Base-by-base conservation (phyloP, 768 basidiomycete species). In the Lactifluus volemus region DNA sequence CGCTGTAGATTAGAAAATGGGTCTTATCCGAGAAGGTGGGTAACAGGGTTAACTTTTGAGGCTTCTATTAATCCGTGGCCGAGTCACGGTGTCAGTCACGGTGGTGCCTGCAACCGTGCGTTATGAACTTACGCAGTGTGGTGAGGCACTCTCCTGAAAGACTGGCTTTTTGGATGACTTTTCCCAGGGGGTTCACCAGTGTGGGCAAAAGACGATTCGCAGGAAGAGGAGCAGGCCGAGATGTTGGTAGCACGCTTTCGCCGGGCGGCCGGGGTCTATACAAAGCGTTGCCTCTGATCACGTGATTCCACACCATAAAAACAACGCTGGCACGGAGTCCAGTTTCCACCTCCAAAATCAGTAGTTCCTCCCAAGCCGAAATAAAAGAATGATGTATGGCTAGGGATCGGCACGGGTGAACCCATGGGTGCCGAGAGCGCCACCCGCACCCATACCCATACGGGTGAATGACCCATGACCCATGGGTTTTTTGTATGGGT, bases 21-120 rank as follows among this genome's bases (percentile, higher is more conserved):
- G 88, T 91, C 72, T 87, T 89, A 73, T 29, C 77, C 77, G 8
- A 91, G 75, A 1, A 85, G 84, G 12, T 82, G 80, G 6, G 71
- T 67, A 32, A 64, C 51, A 14, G 64, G 61, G 32, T 25, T 49
- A 21, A 42, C 69, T 59, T 75, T 76, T 50, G 44, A 48, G 17
- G 38, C 29, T 30, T 60, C 51, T 15, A 36, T 29, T 21, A n/a
- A 25, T 49, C 63, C 34, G 36, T 55, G 25, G 25, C 25, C 7
- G 55, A 73, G 54, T 34, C 14, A 71, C 71, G 25, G 25, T 25
- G 25, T 25, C 25, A 25, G 53, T 57, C 69, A 70, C 19, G 72
- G 66, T 1, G 78, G 76, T 6, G 78, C 76, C 48, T 74, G 74
- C 6, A 65, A 29, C 15, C 63, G 49, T 30, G 47, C 58, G 61